phyloP scores from a whole-genome alignment of 306 rosid genomes.

The Acacia confusa region DNA sequence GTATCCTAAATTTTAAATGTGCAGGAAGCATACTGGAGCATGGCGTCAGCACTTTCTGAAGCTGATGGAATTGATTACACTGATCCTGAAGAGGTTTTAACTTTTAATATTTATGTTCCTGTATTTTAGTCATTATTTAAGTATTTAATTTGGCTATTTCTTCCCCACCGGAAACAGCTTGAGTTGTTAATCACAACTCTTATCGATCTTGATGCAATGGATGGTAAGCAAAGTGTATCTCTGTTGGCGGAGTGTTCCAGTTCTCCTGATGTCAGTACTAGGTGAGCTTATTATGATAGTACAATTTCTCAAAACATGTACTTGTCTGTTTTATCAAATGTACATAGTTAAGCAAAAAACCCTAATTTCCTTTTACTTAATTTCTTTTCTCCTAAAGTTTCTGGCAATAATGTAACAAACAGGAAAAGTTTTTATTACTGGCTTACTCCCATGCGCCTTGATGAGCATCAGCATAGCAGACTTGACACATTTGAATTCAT shows the following conservation, averaged over 20 bases:
- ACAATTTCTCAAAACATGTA: constrained; percentile 5
- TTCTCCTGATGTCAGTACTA: constrained; percentile 89
- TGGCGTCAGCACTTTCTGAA: constrained; percentile 94
- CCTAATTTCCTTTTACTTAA: constrained; percentile 13
- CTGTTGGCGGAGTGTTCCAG: constrained; percentile 89
- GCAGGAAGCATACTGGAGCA: constrained; percentile 96
- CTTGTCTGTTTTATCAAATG: constrained; percentile 11
- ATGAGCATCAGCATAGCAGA: constrained; percentile 3
- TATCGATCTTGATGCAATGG: constrained; percentile 99
- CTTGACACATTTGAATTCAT: not conserved
- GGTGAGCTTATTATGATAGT: constrained; percentile 47
- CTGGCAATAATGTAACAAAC: not conserved
- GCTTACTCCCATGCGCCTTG: not conserved
- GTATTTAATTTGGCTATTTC: constrained; percentile 10
- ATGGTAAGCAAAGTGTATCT: constrained; percentile 88
- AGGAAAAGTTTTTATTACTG: not conserved
- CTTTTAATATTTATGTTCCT: constrained; percentile 26
- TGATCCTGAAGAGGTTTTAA: constrained; percentile 96
- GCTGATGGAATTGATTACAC: constrained; percentile 99
- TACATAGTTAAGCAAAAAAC: constrained; percentile 17
- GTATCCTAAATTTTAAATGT: constrained; percentile 24
- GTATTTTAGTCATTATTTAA: constrained; percentile 20
- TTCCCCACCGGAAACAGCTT: constrained; percentile 58
- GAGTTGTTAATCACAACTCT: constrained; percentile 88
- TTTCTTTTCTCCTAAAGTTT: constrained; percentile 1